phyloP scores from a whole-genome alignment of 2,329 filamentous ascomycete species.

The Fusarium sp. region DNA sequence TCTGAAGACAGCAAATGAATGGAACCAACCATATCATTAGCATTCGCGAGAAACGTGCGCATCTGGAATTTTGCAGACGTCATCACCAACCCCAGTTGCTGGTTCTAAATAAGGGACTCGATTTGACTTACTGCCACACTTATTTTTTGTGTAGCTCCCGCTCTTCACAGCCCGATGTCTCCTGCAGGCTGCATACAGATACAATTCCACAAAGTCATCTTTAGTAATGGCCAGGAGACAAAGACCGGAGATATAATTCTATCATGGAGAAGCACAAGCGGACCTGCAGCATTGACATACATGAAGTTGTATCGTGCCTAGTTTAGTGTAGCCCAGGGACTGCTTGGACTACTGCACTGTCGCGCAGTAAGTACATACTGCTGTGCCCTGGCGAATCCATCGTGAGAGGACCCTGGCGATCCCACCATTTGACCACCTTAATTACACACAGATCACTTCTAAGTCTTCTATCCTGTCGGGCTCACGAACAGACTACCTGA shows the following conservation, averaged over 20 bases:
- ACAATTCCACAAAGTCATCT: not conserved
- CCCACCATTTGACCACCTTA: constrained; percentile 23
- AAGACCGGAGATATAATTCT: constrained; percentile 13
- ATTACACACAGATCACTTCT: constrained; percentile 21
- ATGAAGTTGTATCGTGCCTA: constrained; percentile 41
- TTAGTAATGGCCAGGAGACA: constrained; percentile 8
- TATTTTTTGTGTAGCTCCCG: constrained; percentile 10
- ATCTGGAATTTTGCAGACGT: constrained; percentile 31
- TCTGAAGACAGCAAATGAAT: constrained; percentile 37
- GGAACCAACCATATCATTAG: constrained; percentile 43
- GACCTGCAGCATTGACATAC: constrained; percentile 48
- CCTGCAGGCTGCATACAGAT: not conserved
- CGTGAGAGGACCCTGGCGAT: constrained; percentile 47
- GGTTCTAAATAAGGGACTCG: constrained; percentile 13
- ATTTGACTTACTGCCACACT: constrained; percentile 9
- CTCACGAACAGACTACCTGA: constrained; percentile 34
- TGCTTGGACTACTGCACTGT: constrained; percentile 23
- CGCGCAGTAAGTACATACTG: constrained; percentile 2
- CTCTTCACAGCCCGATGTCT: not conserved
- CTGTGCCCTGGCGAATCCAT: constrained; percentile 28
- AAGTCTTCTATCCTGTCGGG: constrained; percentile 32
- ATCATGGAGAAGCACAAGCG: constrained; percentile 16
- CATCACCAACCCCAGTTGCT: constrained; percentile 28
- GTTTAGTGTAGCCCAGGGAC: constrained; percentile 16
- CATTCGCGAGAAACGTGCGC: constrained; percentile 30